Evolutionary conservation across 2,329 filamentous ascomycete species (phyloP).

Genomic region (Bipolaris sorokiniana): DNA sequence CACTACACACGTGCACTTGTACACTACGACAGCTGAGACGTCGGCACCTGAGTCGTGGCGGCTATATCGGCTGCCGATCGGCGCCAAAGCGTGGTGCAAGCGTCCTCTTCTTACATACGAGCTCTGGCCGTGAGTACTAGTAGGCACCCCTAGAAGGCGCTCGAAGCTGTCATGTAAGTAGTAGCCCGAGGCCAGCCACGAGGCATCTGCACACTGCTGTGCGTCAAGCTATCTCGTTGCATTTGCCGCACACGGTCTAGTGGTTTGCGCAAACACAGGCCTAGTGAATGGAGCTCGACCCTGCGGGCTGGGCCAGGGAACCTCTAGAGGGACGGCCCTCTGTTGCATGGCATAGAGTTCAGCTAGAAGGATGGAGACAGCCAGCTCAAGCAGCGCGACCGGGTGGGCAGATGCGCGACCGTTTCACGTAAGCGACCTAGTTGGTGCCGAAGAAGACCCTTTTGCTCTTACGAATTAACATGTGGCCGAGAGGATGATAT

Average conservation of each 20-base stretch:
- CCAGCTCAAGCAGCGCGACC: background rate
- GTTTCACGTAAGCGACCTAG: background rate
- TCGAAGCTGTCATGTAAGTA: background rate
- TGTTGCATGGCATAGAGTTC: slow-evolving; percentile 2
- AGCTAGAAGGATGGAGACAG: background rate
- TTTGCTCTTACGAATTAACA: background rate
- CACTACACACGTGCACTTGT: background rate
- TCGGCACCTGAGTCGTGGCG: background rate
- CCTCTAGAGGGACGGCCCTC: slow-evolving; percentile 4
- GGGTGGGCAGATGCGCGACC: background rate
- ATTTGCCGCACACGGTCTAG: slow-evolving; percentile 1
- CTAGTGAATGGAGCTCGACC: background rate
- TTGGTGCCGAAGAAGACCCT: slow-evolving; percentile 2
- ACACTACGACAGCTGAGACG: background rate
- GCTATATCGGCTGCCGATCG: slow-evolving; percentile 7
- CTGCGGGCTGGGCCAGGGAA: slow-evolving; percentile 2
- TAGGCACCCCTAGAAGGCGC: too few relatives aligned
- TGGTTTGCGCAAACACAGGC: too few relatives aligned
- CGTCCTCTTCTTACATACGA: background rate
- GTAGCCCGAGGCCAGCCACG: slow-evolving; percentile 12
- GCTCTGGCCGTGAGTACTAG: too few relatives aligned
- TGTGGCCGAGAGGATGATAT: background rate
- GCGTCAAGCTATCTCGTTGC: slow-evolving; percentile 1
- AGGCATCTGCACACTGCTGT: slow-evolving; percentile 9
- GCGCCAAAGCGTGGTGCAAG: background rate